Evolutionary conservation across 495 filamentous ascomycete species (phyloP), one percentile per base, ranked within the genome.

Genomic region (Aspergillus asperescens): DNA sequence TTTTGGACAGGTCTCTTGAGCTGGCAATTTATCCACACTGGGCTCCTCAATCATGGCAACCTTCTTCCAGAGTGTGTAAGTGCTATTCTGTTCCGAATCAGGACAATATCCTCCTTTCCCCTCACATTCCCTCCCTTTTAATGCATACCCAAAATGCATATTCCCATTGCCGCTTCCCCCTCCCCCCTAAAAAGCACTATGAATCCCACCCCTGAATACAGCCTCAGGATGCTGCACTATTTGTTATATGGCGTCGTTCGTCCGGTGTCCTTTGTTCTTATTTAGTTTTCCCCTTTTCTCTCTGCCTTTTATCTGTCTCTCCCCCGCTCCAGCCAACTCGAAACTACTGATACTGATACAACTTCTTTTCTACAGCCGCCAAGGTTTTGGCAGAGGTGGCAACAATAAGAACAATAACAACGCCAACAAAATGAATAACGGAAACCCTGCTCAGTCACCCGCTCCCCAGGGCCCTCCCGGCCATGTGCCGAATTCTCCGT

Each of bases 61-160:
- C 66, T 77, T 88, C 64, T 87, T 89, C 62, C 87, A 86, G 64
- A 86, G 85, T 66, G 85, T 89, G 86, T 89, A 77, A 78, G 85
- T 86, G 24, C 28, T 29, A 31, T 23, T 39, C 35, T 45, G 48
- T 41, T 43, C 9, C 50, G 43, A 44, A 58, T 48, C 48, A 48
- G 18, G 43, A 54, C 45, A 48, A 54, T 38, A 37, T 44, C 42
- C 2, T 40, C 38, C 35, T 48, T 38, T 28, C 38, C 55, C 41
- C 44, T 48, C 52, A 34, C 49, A 22, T 24, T 59, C 24, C 23
- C 32, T 52, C 32, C 52, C 56, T 49, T 56, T 48, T 50, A 40
- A 56, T 52, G 48, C 53, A 47, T 58, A 32, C 50, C 34, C 51
- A 54, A 54, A 27, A 25, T 47, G 34, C 42, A 54, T 32, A 23